phyloP scores from a whole-genome alignment of 1,284 basidiomycete genomes.

The Pyrrhoderma lamaoense region DNA sequence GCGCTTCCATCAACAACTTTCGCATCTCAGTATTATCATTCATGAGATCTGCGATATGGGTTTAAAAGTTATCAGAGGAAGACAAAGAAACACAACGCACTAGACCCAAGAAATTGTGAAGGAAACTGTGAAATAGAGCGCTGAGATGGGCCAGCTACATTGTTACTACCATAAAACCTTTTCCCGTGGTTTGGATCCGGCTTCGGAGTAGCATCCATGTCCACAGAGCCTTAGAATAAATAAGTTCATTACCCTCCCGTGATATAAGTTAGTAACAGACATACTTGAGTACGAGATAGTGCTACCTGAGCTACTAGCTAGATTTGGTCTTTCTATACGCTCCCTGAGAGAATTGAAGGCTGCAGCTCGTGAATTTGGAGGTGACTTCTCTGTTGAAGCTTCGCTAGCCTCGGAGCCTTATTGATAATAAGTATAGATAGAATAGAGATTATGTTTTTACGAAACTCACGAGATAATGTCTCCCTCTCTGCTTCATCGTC shows the following conservation, averaged over 20 bases:
- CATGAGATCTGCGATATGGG: slow-evolving; percentile 45
- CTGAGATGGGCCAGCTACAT: slow-evolving; percentile 23
- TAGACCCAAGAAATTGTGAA: slow-evolving; percentile 31
- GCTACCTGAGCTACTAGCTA: slow-evolving; percentile 28
- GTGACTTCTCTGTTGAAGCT: slow-evolving; percentile 22
- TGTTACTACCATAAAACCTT: neutral
- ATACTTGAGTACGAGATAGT: neutral
- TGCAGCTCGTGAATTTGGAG: slow-evolving; percentile 36
- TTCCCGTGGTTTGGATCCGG: neutral
- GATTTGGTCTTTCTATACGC: slow-evolving; percentile 34
- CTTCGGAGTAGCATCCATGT: slow-evolving; percentile 7
- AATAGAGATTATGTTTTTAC: slow-evolving; percentile 14
- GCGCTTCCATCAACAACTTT: slow-evolving; percentile 48
- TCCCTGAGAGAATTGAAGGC: slow-evolving; percentile 45
- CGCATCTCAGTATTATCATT: slow-evolving; percentile 71
- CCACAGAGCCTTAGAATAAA: slow-evolving; percentile 8
- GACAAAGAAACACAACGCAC: slow-evolving; percentile 33
- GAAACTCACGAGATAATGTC: slow-evolving; percentile 26
- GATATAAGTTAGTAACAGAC: neutral
- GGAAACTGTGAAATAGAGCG: slow-evolving; percentile 43
- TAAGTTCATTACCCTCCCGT: neutral
- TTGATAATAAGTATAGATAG: slow-evolving; percentile 21
- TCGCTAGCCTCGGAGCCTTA: neutral
- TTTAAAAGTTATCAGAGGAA: slow-evolving; percentile 1
- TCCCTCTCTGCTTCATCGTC: slow-evolving; percentile 64